Percentiles rank a stretch among this genome's conserved stretches.
These are phyloP conservation scores for Hypoxylon subgilvum DNA, from an alignment of 495 filamentous ascomycete genomes.

Conservation along the genomic window DNA sequence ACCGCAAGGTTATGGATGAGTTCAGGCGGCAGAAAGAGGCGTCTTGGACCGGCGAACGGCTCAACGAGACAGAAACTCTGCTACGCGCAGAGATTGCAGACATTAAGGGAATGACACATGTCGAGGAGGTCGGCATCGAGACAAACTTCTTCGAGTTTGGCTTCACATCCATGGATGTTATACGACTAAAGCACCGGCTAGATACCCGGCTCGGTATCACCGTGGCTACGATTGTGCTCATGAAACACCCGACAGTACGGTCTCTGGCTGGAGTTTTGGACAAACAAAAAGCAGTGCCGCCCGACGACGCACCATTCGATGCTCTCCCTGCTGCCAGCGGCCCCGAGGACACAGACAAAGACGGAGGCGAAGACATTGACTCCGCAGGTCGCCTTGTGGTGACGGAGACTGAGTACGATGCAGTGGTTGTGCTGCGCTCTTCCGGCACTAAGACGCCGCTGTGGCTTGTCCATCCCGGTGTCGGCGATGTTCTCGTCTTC, in stretches of 20 bases:
- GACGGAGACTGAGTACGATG: slow-evolving; percentile 48
- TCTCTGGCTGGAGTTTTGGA: slow-evolving; percentile 40
- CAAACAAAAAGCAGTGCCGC: neutral
- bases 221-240: slow-evolving; percentile 41
- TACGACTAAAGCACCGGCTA: slow-evolving; percentile 36
- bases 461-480: slow-evolving; percentile 64
- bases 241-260: slow-evolving; percentile 45
- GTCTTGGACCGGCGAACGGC: neutral
- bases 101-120: slow-evolving; percentile 11
- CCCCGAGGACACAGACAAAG: no score
- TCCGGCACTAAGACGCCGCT: slow-evolving; percentile 57
- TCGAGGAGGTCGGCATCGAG: slow-evolving; percentile 28
- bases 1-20: neutral
- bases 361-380: no score
- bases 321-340: no score
- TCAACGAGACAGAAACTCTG: slow-evolving; percentile 8
- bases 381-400: slow-evolving; percentile 6
- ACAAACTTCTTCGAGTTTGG: slow-evolving; percentile 24
- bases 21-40: slow-evolving; percentile 12
- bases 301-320: no score
- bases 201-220: slow-evolving; percentile 21
- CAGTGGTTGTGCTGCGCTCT: slow-evolving; percentile 53
- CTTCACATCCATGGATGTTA: slow-evolving; percentile 25
- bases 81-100: slow-evolving; percentile 27
- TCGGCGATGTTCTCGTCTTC: slow-evolving; percentile 65